Evolutionary conservation across 2,329 filamentous ascomycete genomes (phyloP).

Genomic region (Hymenoscyphus scutula): DNA sequence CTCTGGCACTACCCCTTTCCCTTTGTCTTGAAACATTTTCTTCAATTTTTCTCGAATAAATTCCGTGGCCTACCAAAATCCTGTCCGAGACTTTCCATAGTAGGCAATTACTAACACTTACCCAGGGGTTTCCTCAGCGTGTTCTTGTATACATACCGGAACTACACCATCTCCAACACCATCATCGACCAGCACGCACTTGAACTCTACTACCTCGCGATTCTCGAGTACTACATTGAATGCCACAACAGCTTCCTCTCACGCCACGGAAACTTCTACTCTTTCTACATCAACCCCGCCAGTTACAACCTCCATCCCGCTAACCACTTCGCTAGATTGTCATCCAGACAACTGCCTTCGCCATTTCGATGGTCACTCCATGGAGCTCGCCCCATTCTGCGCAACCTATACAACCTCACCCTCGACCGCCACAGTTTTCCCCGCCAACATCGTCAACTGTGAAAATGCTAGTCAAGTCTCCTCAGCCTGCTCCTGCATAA

Average conservation of each 20-base stretch:
- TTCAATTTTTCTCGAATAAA: no score
- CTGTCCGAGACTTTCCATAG: no score
- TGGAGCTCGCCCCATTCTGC: conserved; percentile 3
- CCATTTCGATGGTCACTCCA: neutral
- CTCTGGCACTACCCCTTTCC: no score
- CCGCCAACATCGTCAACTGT: conserved; percentile 5
- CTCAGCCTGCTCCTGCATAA: conserved; percentile 13
- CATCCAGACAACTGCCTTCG: conserved; percentile 13
- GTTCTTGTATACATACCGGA: conserved; percentile 10
- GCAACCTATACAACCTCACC: conserved; percentile 4
- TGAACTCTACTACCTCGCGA: neutral
- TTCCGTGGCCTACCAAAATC: no score
- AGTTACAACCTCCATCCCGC: neutral
- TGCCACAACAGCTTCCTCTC: neutral
- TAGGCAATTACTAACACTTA: no score
- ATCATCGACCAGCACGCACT: neutral
- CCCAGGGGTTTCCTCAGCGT: conserved; percentile 10
- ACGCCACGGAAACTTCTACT: no score
- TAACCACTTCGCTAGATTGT: neutral
- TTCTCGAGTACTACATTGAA: neutral
- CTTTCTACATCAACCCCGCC: neutral
- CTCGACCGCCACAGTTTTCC: neutral
- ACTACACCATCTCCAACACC: neutral
- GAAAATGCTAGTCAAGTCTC: neutral
- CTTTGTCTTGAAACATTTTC: no score